These are phyloP conservation scores for Backusella australiensis DNA, from an alignment of 192 early-diverging fungal genomes.

Conservation along the genomic window DNA sequence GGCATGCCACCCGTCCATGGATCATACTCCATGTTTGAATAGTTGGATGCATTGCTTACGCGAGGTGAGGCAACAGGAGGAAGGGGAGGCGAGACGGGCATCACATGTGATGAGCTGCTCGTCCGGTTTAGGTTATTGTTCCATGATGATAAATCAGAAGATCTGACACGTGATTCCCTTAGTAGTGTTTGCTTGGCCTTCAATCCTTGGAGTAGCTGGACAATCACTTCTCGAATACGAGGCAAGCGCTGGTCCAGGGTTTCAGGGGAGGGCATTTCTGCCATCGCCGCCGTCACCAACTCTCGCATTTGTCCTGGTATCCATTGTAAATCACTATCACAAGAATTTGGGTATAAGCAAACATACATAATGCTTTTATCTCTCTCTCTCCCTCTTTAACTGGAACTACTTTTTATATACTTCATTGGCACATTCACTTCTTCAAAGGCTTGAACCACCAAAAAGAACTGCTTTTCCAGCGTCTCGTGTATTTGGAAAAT, in stretches of 20 bases:
- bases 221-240: slow-evolving; percentile 38
- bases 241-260: slow-evolving; percentile 35
- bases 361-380: not conserved
- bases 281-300: slow-evolving; percentile 7
- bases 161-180: not conserved
- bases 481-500: slow-evolving; percentile 31
- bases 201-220: slow-evolving; percentile 33
- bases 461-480: slow-evolving; percentile 28
- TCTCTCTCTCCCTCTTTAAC: not conserved
- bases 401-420: slow-evolving; percentile 9
- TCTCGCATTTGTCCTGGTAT: slow-evolving; percentile 25
- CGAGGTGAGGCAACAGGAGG: slow-evolving; percentile 2
- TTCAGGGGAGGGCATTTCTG: slow-evolving; percentile 15
- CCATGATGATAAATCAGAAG: not conserved
- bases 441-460: slow-evolving; percentile 26
- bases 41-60: not conserved
- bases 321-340: slow-evolving; percentile 18
- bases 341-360: not conserved
- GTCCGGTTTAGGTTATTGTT: not conserved
- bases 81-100: slow-evolving; percentile 4
- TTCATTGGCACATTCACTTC: slow-evolving; percentile 26
- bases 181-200: slow-evolving; percentile 27
- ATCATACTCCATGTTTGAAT: slow-evolving; percentile 18
- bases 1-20: slow-evolving; percentile 27
- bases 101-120: not conserved